Percentiles rank a stretch among this genome's conserved stretches.
These are phyloP conservation scores for Globisporangium emineosum DNA, from an alignment of 352 stramenopile genomes.

Conservation along the genomic window DNA sequence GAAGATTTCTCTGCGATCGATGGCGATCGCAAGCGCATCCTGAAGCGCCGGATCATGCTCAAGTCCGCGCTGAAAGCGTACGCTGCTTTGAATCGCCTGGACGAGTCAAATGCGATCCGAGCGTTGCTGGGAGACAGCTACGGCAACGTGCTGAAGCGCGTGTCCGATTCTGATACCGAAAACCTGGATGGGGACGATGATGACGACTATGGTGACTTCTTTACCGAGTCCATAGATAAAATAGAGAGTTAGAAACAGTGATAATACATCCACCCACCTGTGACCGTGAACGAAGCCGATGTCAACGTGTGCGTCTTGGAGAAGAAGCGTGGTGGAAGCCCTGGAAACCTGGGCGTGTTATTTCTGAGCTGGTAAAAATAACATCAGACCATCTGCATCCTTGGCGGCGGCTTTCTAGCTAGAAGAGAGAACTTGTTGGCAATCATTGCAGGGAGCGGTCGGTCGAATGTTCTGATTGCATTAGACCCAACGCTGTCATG, in stretches of 20 bases:
- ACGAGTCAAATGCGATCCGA: constrained; percentile 66
- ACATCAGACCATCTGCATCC: background rate
- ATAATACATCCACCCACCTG: constrained; percentile 5
- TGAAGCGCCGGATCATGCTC: constrained; percentile 59
- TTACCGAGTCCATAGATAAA: constrained; percentile 23
- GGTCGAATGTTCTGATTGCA: constrained; percentile 8
- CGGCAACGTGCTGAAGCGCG: constrained; percentile 22
- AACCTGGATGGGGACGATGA: constrained; percentile 21
- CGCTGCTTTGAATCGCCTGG: constrained; percentile 36
- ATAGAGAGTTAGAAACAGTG: constrained; percentile 24
- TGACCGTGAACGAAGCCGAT: constrained; percentile 8
- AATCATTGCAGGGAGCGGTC: background rate
- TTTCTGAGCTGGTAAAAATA: constrained; percentile 15
- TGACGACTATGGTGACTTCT: constrained; percentile 21
- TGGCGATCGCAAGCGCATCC: constrained; percentile 53
- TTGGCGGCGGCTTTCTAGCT: background rate
- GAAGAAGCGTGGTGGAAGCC: background rate
- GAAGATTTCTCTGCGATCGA: constrained; percentile 69
- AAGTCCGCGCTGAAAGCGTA: constrained; percentile 56
- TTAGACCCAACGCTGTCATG: constrained; percentile 5
- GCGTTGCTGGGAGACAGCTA: constrained; percentile 42
- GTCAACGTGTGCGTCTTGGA: background rate
- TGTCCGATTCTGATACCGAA: constrained; percentile 4
- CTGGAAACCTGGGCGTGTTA: background rate
- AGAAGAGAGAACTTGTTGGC: constrained; percentile 7